Conservation (phyloP, 2,329 filamentous ascomycete genomes). For the Exophiala sp. region DNA sequence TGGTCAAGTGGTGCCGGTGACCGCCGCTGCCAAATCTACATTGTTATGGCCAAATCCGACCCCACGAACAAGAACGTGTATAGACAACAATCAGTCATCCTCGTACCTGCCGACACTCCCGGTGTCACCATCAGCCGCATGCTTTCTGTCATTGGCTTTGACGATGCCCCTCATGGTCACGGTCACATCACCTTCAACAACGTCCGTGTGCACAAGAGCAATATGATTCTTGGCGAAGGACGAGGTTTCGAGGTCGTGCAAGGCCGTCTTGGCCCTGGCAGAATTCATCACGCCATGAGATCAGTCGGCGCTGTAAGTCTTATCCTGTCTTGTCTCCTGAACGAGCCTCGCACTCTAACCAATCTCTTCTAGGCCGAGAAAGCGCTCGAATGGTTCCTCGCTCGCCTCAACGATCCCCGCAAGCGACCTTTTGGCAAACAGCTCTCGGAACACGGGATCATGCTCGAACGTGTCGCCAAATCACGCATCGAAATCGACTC, state of each 20-base stretch:
- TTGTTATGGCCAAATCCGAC: slow-evolving; percentile 94
- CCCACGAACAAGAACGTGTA: slow-evolving; percentile 72
- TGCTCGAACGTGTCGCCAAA: slow-evolving; percentile 90
- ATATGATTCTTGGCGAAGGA: slow-evolving; percentile 88
- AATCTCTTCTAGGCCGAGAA: slow-evolving; percentile 59
- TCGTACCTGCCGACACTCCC: slow-evolving; percentile 75
- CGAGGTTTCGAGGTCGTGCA: slow-evolving; percentile 98
- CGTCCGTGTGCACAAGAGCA: slow-evolving; percentile 76
- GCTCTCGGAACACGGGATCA: slow-evolving; percentile 84
- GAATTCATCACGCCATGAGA: slow-evolving; percentile 98
- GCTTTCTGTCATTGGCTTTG: slow-evolving; percentile 91
- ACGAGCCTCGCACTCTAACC: background rate
- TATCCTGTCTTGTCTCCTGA: background rate
- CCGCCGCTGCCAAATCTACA: slow-evolving; percentile 84
- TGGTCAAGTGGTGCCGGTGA: slow-evolving; percentile 97
- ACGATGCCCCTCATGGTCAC: slow-evolving; percentile 97
- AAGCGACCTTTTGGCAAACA: slow-evolving; percentile 91
- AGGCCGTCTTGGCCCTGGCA: slow-evolving; percentile 87
- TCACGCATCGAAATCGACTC: slow-evolving; percentile 93
- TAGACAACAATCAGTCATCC: slow-evolving; percentile 86
- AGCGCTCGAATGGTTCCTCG: slow-evolving; percentile 91
- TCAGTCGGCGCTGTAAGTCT: slow-evolving; percentile 68
- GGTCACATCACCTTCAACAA: slow-evolving; percentile 87
- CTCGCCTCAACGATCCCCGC: slow-evolving; percentile 83
- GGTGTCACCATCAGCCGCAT: slow-evolving; percentile 93